Base-by-base conservation (phyloP, 176 grass and related monocot genomes). In the Raddia distichophylla region DNA sequence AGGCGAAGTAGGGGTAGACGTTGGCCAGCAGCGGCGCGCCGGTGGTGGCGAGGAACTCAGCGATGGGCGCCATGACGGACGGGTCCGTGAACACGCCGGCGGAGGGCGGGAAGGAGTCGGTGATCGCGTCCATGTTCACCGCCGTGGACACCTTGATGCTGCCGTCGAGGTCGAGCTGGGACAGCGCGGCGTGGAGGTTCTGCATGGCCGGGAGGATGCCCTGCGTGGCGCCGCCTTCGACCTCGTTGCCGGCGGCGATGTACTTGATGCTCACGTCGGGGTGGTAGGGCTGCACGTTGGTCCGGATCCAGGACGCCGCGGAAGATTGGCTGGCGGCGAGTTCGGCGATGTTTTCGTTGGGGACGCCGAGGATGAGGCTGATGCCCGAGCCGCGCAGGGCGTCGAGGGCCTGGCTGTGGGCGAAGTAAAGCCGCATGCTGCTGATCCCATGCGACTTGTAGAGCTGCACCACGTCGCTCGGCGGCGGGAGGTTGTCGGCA, bases 1-100 rank as follows among this genome's bases (percentile, higher is more conserved):
- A 90, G 4, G 75, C 76, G 78, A 94, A 87, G 78, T 89, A 94
- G 0, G 92, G 92, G 56, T 91, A 94, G 47, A 87, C 89, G 82
- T 91, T 94, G 32, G 61, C 66, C 4, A 91, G 83, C 16, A 89
- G 65, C 19, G 89, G 92, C 32, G 86, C 74, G 49, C 80, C 86
- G 27, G 60, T 91, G 52, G 0, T 18, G 0, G 77, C 46, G 0
- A 94, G 55, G 87, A 85, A 89, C 63, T 82, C 52, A 20, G 58
- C 86, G 10, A 91, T 89, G 13, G 90, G 81, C 6, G 47, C 27
- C 66, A 94, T 73, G 53, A 42, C 55, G 17, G 18, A 50, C 1
- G 83, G 3, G 16, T 82, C 49, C 37, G 0, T 42, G 80, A 91
- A 91, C 17, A 56, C 61, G 9, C 80, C 92, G 20, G 0, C 0